A percentile compares a stretch with the other conserved stretches of the same genome.
These are phyloP conservation scores for Pichia sp. DNA, from an alignment of 1,139 yeast genomes.

Conservation along the genomic window DNA sequence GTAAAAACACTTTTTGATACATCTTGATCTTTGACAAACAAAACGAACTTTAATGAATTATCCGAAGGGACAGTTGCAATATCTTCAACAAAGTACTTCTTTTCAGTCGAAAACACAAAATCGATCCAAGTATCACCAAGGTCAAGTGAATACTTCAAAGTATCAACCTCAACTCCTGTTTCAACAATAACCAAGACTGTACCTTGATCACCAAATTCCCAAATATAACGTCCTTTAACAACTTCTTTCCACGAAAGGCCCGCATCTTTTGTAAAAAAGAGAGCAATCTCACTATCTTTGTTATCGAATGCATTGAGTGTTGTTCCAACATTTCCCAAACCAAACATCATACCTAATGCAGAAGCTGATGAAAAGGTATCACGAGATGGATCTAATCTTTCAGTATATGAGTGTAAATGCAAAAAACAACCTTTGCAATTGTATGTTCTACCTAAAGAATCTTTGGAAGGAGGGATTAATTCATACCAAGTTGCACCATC, in stretches of 20 bases:
- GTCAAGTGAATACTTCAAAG: conserved; percentile 61
- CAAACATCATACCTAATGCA: conserved; percentile 82
- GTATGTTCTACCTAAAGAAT: conserved; percentile 55
- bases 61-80: conserved; percentile 90
- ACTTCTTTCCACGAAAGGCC: conserved; percentile 86
- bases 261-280: conserved; percentile 73
- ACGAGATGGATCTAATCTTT: conserved; percentile 64
- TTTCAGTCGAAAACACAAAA: conserved; percentile 50
- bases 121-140: conserved; percentile 74
- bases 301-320: conserved; percentile 41
- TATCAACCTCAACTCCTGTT: conserved; percentile 50
- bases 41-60: conserved; percentile 66
- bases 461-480: conserved; percentile 59
- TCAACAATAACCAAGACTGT: conserved; percentile 70
- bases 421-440: conserved; percentile 61
- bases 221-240: conserved; percentile 65
- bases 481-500: conserved; percentile 89
- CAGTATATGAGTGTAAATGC: conserved; percentile 87
- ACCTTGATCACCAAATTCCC: conserved; percentile 98
- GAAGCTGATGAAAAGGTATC: conserved; percentile 86
- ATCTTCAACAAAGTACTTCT: conserved; percentile 54
- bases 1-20: conserved; percentile 38
- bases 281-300: conserved; percentile 37
- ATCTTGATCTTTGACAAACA: conserved; percentile 40
- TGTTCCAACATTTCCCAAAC: conserved; percentile 85